Evolutionary conservation across 2,329 filamentous ascomycete genomes (phyloP).

Genomic region (Cladobotryum protrusum): DNA sequence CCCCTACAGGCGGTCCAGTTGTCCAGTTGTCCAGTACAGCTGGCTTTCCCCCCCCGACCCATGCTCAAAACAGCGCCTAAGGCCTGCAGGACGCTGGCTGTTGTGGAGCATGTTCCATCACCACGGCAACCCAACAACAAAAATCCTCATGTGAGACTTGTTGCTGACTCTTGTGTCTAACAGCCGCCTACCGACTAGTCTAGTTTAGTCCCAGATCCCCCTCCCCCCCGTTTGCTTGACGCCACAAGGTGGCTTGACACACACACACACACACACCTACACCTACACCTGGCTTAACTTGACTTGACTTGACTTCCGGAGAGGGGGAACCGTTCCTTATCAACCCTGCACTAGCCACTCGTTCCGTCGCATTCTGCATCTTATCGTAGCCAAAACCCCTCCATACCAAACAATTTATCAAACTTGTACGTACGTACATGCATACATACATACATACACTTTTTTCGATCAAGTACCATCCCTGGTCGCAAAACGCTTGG

Average conservation of each 20-base stretch:
- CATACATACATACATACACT: too few species aligned
- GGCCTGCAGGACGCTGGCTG: constrained; percentile 10
- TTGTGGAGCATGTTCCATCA: constrained; percentile 16
- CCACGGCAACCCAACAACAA: constrained; percentile 18
- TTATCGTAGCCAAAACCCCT: background rate
- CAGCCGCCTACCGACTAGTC: too few species aligned
- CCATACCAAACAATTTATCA: background rate
- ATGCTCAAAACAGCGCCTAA: constrained; percentile 11
- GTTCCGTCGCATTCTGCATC: background rate
- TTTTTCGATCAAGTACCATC: too few species aligned
- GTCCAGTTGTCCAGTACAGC: background rate
- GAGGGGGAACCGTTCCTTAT: background rate
- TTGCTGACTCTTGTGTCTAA: too few species aligned
- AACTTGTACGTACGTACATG: too few species aligned
- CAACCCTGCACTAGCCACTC: constrained; percentile 1
- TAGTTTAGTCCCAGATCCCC: too few species aligned
- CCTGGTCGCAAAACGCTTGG: background rate
- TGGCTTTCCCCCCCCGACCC: constrained; percentile 3
- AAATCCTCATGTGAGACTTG: too few species aligned
- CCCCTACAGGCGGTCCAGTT: background rate
- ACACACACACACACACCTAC: too few species aligned
- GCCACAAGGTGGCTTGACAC: constrained; percentile 3
- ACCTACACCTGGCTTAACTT: too few species aligned
- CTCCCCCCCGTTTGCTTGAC: too few species aligned
- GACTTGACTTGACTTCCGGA: too few species aligned